Conservation (phyloP, 1,284 basidiomycete genomes). For the Moesziomyces sp. region DNA sequence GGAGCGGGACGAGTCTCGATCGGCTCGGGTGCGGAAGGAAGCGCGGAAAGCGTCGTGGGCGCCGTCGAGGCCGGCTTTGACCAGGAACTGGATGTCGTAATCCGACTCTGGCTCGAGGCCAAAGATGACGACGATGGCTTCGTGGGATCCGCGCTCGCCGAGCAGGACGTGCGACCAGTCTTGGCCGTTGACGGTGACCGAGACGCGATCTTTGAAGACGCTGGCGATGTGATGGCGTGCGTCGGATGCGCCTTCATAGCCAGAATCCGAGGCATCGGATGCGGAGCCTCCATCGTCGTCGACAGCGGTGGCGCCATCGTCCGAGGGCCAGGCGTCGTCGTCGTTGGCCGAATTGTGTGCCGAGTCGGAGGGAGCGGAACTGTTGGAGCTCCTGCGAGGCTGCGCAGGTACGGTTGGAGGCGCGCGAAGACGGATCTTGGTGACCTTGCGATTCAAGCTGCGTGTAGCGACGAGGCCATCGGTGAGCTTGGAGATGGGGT, state of each 20-base stretch:
- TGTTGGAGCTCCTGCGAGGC: constrained; percentile 34
- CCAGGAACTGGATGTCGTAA: constrained; percentile 54
- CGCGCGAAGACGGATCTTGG: constrained; percentile 46
- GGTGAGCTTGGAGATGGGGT: constrained; percentile 39
- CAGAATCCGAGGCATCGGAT: constrained; percentile 52
- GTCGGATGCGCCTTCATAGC: constrained; percentile 27
- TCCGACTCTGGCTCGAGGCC: constrained; percentile 52
- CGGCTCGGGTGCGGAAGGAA: constrained; percentile 31
- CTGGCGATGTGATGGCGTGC: constrained; percentile 26
- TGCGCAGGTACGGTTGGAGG: constrained; percentile 36
- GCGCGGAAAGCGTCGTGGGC: constrained; percentile 28
- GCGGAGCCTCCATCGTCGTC: constrained; percentile 48
- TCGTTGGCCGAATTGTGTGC: constrained; percentile 40
- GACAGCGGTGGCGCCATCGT: constrained; percentile 50
- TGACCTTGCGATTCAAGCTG: constrained; percentile 53
- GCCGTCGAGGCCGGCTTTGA: constrained; percentile 45
- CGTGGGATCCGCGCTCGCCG: constrained; percentile 52
- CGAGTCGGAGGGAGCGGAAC: constrained; percentile 38
- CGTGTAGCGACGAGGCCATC: constrained; percentile 52
- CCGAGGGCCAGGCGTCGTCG: constrained; percentile 49
- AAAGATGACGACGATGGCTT: constrained; percentile 62
- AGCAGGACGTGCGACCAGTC: constrained; percentile 60
- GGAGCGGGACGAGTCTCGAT: constrained; percentile 36
- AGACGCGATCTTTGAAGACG: constrained; percentile 53
- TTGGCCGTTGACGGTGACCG: constrained; percentile 52